Base-by-base conservation (phyloP, 2,329 filamentous ascomycete genomes). In the Teratosphaeria destructans region DNA sequence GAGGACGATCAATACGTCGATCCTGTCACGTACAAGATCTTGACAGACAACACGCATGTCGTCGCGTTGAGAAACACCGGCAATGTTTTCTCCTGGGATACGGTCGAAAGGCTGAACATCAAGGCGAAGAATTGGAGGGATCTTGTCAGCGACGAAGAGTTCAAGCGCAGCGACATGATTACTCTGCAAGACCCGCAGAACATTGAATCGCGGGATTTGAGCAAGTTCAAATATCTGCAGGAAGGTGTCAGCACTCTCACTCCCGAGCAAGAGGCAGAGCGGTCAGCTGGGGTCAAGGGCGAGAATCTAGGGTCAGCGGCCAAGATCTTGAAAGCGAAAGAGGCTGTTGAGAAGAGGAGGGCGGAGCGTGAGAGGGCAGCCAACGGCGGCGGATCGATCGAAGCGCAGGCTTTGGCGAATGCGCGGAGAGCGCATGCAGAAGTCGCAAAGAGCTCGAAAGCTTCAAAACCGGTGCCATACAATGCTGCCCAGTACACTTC, bases 1-100 rank as follows among this genome's bases (percentile, higher is more conserved):
- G 89, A 92, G 57, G 88, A 92, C 62, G 88, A 85, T 57, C 94
- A 97, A 68, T 89, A 94, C 69, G 90, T 97, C 63, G 94, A 99
- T 69, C 95, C 94, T 0, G 93, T 99, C 54, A 96, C 92, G 0
- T 97, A 89, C 80, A 99, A 99, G 74, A 89, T 95, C 52, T 90
- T 99, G 70, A 99, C 94, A 54, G 91, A 99, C 73, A 97, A 97
- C 74, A 97, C 94, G 3, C 94, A 97, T 74, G 90, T 99, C 60
- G 90, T 97, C 54, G 93, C 92, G 16, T 81, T 99, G 63, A 82
- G 85, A 60, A 88, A 81, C 59, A 93, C 92, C 60, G 93, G 93
- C 56, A 99, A 99, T 75, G 94, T 96, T 4, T 99, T 97, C 72
- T 86, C 92, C 1, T 96, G 88, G 84, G 95, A 99, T 70, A 99